Base-by-base conservation (phyloP, 1,284 basidiomycete species). In the Polyporus tsugae region DNA sequence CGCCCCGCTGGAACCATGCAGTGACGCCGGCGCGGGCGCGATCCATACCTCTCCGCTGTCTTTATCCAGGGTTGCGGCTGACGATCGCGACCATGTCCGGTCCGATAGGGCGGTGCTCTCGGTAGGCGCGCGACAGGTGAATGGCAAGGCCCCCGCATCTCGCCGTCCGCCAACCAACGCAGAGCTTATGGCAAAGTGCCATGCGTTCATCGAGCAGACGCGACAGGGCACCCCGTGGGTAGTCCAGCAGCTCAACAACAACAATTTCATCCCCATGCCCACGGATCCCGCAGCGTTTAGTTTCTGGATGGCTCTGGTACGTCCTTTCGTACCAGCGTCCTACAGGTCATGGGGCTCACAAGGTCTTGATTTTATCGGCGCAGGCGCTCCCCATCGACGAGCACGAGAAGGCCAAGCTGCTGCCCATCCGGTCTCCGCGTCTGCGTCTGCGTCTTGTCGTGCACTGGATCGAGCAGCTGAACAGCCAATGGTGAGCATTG, bases 301-400 rank as follows among this genome's bases (percentile, higher is more conserved):
- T 44, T 98, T 94, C 80, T 98, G 95, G 94, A 95, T 98, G 83
- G 95, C 94, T 0, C 84, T 91, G 77, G 89, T 87, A 73, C 73
- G 84, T 78, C 25, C 62, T 60, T 25, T 57, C 35, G 65, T 2
- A n/a, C 15, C 46, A 39, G 52, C 11, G 5, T 60, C 49, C 7
- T 55, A 19, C 10, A 17, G 25, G 22, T 58, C 61, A 41, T 29
- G 33, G 19, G 42, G 44, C 64, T 69, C 63, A 66, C 61, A 22
- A 39, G 19, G 57, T 17, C 22, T n/a, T 35, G 22, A 19, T 6
- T 52, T 49, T 22, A 33, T 44, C 55, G 22, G 9, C 29, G 25
- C 64, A 90, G 83, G 84, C 97, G 25, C 90, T 98, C 70, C 97
- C 96, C n/a, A 96, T 98, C 75, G 95, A 97, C 78, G 95, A 98